Evolutionary conservation across 208 protist genomes (phyloP), one percentile per base, ranked within the genome.

Genomic region (Dictyostelium gargantuum): DNA sequence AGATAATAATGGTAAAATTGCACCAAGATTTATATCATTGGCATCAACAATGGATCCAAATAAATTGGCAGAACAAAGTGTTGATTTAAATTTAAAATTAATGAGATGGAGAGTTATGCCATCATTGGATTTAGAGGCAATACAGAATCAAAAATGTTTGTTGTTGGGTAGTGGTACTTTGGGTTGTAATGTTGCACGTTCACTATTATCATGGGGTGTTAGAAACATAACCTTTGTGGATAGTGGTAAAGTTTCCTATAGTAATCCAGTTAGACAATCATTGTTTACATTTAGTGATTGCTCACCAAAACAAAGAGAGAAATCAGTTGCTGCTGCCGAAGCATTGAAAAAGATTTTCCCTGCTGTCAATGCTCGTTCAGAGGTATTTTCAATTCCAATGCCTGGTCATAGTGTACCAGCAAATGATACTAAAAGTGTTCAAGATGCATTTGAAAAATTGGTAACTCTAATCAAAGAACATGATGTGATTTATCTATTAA

Each of bases 61-160:
- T 91, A 95, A 98, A 61, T 84, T 97, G 17, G 96, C 96, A 1
- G 70, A 93, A 50, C 92, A 93, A 26, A 77, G 96, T 6, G 96
- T 96, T 9, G 95, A 97, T 79, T 94, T 99, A n/a, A 99, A 99
- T 95, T 84, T 99, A 6, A 95, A 97, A 48, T 94, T 99, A 75
- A 99, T 99, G 99, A 97, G 98, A 89, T 99, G 99, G 99, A 96
- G 98, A 35, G 95, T 99, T 93, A 73, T 99, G 68, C 99, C 98
- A 0, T 91, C 95, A 26, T 94, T 99, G 15, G 91, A 98, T 35
- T 96, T 99, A 38, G 96, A 98, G n/a, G 58, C 73, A 21, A 80
- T 99, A 0, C 84, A 95, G n/a, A n/a, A 79, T 26, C 98, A 97
- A 77, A 97, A 95, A 79, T 98, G 97, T 46, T 95, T 99, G 1